These are phyloP conservation scores for Prunus kanzakura DNA, from an alignment of 306 rosid genomes.

Conservation along the genomic window DNA sequence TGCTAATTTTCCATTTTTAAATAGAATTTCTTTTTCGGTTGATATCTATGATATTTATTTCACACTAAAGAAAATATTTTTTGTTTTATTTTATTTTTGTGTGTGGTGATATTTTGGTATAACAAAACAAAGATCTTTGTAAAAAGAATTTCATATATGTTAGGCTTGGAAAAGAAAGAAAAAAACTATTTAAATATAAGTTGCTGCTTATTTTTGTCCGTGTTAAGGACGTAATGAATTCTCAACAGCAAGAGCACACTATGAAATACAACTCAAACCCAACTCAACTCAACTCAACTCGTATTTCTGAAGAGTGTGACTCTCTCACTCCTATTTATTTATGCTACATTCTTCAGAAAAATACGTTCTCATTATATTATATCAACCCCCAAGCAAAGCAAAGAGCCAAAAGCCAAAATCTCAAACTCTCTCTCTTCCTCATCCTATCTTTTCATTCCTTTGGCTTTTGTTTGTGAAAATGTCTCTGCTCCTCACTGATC, in stretches of 20 bases:
- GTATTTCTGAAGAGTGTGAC: not conserved
- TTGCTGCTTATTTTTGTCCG: not conserved
- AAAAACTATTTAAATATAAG: not conserved
- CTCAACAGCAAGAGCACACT: not conserved
- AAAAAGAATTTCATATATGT: not conserved
- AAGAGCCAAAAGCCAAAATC: not conserved
- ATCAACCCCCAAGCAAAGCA: not conserved
- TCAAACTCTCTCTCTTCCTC: not conserved
- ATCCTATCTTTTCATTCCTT: not conserved
- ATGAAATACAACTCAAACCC: not conserved
- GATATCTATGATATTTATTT: no score
- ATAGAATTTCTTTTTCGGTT: not conserved
- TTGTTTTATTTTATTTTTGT: no score
- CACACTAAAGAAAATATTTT: no score
- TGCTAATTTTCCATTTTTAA: not conserved
- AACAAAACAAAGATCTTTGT: no score
- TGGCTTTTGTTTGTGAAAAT: not conserved
- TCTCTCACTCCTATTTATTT: not conserved
- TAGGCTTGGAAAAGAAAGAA: not conserved
- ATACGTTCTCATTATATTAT: no score
- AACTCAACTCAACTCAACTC: not conserved
- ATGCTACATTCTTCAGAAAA: no score
- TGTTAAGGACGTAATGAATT: not conserved
- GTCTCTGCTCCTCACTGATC: slow-evolving; percentile 15
- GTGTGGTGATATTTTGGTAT: no score